Evolutionary conservation across 495 filamentous ascomycete species (phyloP).

Genomic region (Penicillium fimorum): DNA sequence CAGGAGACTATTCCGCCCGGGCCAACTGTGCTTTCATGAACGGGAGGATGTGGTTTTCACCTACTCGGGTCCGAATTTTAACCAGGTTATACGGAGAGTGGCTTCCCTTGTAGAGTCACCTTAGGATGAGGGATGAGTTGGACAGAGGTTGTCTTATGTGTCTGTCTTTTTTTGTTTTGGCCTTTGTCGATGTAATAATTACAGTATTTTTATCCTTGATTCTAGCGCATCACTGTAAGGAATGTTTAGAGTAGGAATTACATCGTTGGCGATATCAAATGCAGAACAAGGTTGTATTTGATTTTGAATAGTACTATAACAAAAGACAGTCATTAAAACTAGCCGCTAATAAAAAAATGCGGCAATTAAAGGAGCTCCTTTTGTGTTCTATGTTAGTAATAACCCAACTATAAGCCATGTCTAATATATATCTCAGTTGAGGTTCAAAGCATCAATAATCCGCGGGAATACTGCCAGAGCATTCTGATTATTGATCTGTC

Average conservation of each 20-base stretch:
- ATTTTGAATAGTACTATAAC: no score
- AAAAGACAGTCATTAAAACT: no score
- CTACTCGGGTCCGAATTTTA: neutral
- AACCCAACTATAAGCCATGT: neutral
- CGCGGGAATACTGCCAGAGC: constrained; percentile 20
- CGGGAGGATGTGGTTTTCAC: neutral
- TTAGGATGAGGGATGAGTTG: neutral
- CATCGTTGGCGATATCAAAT: no score
- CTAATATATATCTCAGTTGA: constrained; percentile 1
- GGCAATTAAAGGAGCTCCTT: neutral
- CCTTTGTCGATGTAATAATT: neutral
- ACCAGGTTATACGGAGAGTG: neutral
- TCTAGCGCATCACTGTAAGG: neutral
- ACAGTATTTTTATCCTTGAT: neutral
- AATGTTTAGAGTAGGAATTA: no score
- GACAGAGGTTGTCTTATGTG: no score
- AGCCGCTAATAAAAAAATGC: neutral
- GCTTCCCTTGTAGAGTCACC: neutral
- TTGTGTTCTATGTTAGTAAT: neutral
- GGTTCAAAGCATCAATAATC: constrained; percentile 10
- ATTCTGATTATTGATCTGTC: constrained; percentile 16
- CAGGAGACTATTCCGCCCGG: neutral
- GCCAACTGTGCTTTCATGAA: neutral
- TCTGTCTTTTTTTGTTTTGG: neutral
- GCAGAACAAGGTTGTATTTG: no score